Base-by-base conservation (phyloP, 1,139 yeast species). In the Kodamaea plutei region DNA sequence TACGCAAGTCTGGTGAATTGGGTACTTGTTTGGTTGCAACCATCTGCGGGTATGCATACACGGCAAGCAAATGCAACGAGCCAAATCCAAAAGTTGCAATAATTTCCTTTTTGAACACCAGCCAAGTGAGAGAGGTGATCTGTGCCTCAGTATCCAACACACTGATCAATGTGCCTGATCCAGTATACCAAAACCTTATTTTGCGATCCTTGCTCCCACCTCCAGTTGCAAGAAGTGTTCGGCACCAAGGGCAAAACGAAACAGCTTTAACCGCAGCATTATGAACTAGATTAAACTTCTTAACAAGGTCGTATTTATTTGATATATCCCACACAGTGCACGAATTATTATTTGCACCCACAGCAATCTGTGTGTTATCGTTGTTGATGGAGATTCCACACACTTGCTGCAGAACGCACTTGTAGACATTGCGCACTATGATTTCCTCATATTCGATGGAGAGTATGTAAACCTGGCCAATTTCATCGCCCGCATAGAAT, bases 61-160 rank as follows among this genome's bases (percentile, higher is more conserved):
- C 73, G 58, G 10, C 83, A 47, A 25, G 77, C 52, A 13, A 62
- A 45, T 6, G 78, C 74, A 11, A 61, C 49, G 31, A 21, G 4
- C 87, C 79, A 51, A 79, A 85, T 0, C 96, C 96, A 59, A 79
- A 87, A 0, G 95, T 83, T 0, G 82, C 93, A 8, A 74, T 77
- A 5, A 88, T 57, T 46, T 87, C 85, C 39, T 72, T 73, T 35
- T 66, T 64, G 28, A 65, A 65, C 18, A 54, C 57, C 1, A 91
- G 81, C 97, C 97, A 89, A 11, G 73, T 62, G 17, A 89, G 54
- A 0, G 91, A 74, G 0, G 96, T 87, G 6, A 89, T 70, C 50
- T 89, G 97, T 0, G 84, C 81, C 15, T 69, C 66, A 1, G 93
- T 79, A 31, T 66, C 60, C 26, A 65, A 52, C 20, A 76, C 62